These are phyloP conservation scores for Aspergillus persii DNA, from an alignment of 2,329 filamentous ascomycete genomes.

Conservation along the genomic window DNA sequence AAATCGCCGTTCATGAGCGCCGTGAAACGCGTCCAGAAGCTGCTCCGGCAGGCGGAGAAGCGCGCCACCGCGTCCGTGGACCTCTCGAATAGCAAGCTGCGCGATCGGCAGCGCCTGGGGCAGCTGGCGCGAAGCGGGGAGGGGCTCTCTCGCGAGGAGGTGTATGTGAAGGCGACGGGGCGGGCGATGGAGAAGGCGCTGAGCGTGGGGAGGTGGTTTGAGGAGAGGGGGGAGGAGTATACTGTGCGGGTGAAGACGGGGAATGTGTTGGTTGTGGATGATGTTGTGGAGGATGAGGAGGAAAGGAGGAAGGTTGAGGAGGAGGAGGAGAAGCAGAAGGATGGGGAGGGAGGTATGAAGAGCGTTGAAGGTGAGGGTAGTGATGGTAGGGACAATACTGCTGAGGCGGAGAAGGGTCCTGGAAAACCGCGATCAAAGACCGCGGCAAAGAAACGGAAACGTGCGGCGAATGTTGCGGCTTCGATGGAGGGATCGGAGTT, in stretches of 20 bases:
- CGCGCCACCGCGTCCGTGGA: slow-evolving; percentile 48
- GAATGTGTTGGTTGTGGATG: slow-evolving; percentile 58
- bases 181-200: slow-evolving; percentile 58
- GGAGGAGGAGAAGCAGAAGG: slow-evolving; percentile 20
- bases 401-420: not conserved
- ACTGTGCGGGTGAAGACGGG: slow-evolving; percentile 54
- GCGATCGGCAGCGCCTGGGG: slow-evolving; percentile 31
- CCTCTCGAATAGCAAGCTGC: slow-evolving; percentile 30
- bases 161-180: slow-evolving; percentile 60
- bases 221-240: slow-evolving; percentile 50
- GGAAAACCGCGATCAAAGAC: slow-evolving; percentile 15
- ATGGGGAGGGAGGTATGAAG: not conserved
- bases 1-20: slow-evolving; percentile 58
- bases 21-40: slow-evolving; percentile 58
- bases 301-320: slow-evolving; percentile 26
- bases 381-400: no score
- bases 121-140: slow-evolving; percentile 34
- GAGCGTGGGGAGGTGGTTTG: slow-evolving; percentile 56
- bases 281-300: slow-evolving; percentile 50
- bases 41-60: slow-evolving; percentile 53
- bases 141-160: slow-evolving; percentile 45
- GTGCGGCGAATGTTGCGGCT: slow-evolving; percentile 16
- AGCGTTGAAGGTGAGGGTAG: slow-evolving; percentile 15
- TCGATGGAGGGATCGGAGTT: slow-evolving; percentile 37
- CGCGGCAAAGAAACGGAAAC: slow-evolving; percentile 31